Conservation (phyloP, 441 rosid genomes). For the Hura crepitans region DNA sequence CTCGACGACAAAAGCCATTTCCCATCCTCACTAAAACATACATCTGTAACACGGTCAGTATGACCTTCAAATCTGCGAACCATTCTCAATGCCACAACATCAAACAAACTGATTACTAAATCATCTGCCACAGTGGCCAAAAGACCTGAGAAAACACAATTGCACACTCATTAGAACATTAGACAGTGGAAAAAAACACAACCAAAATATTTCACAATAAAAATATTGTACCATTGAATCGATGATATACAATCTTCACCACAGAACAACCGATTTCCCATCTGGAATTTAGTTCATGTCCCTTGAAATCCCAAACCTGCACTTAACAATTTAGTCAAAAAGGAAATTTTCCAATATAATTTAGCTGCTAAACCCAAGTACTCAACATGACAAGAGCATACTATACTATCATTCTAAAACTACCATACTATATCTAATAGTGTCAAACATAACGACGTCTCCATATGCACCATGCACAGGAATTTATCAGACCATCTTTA, state of each 20-base stretch:
- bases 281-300: slow-evolving; percentile 56
- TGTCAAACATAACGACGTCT: neutral
- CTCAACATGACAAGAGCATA: neutral
- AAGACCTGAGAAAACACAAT: slow-evolving; percentile 55
- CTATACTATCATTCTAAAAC: neutral
- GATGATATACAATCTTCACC: slow-evolving; percentile 73
- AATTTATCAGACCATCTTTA: neutral
- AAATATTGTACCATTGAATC: slow-evolving; percentile 54
- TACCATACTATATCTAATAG: neutral
- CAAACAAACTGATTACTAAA: slow-evolving; percentile 67
- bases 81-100: slow-evolving; percentile 71
- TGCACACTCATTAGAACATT: slow-evolving; percentile 20
- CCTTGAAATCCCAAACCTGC: slow-evolving; percentile 97
- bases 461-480: neutral
- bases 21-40: slow-evolving; percentile 95
- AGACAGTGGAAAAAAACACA: slow-evolving; percentile 1
- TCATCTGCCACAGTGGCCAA: slow-evolving; percentile 91
- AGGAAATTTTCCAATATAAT: slow-evolving; percentile 10
- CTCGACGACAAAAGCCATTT: slow-evolving; percentile 95
- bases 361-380: slow-evolving; percentile 12
- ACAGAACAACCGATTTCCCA: slow-evolving; percentile 79
- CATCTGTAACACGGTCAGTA: slow-evolving; percentile 76
- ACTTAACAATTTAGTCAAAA: slow-evolving; percentile 16
- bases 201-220: neutral
- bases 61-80: slow-evolving; percentile 98